Percentiles rank a stretch among this genome's conserved stretches.
These are phyloP conservation scores for Papiliotrema terrestris DNA, from an alignment of 1,284 basidiomycete species.

Conservation along the genomic window DNA sequence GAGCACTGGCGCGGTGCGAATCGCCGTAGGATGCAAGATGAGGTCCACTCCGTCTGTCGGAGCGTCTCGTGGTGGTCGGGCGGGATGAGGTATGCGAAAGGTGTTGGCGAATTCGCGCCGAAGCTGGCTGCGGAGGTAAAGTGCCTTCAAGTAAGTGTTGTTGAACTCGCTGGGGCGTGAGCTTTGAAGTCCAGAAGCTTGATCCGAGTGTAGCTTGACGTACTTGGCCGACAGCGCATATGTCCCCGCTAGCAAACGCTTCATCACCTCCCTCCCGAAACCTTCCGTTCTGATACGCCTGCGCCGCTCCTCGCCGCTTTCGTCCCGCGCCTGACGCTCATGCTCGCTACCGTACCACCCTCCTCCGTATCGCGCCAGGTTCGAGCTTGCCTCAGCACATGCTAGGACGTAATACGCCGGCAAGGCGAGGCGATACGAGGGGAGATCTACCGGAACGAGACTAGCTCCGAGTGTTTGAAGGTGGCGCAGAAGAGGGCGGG, in stretches of 20 bases:
- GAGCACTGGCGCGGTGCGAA: conserved; percentile 68
- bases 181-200: neutral
- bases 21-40: conserved; percentile 78
- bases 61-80: conserved; percentile 3
- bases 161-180: conserved; percentile 71
- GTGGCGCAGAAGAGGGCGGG: conserved; percentile 45
- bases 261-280: conserved; percentile 83
- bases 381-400: conserved; percentile 90
- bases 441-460: conserved; percentile 71
- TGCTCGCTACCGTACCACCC: conserved; percentile 57
- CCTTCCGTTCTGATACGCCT: conserved; percentile 60
- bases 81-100: conserved; percentile 56
- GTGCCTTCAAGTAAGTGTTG: conserved; percentile 93
- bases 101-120: conserved; percentile 69
- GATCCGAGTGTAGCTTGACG: too few relatives aligned
- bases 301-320: conserved; percentile 55
- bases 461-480: conserved; percentile 64
- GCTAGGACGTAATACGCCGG: conserved; percentile 95
- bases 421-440: conserved; percentile 71
- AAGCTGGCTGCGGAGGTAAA: conserved; percentile 69
- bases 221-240: conserved; percentile 89
- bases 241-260: conserved; percentile 85
- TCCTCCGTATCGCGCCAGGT: conserved; percentile 87
- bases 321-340: conserved; percentile 52
- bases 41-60: conserved; percentile 58